Conservation (phyloP, 495 filamentous ascomycete genomes). For the Delitschia confertaspora region DNA sequence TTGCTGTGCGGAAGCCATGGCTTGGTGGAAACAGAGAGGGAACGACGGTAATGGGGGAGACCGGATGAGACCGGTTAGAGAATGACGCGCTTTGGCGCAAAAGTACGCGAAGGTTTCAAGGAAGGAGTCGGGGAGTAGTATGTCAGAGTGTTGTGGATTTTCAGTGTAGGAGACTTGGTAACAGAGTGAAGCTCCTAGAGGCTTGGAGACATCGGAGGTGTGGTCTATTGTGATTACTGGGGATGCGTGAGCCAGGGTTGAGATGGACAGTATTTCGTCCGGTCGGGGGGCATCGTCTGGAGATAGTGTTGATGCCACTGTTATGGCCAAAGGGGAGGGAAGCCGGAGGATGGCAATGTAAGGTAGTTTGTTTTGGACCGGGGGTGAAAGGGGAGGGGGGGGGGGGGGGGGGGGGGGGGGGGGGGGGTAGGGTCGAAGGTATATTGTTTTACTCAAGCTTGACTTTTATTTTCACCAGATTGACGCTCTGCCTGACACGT, state of each 20-base stretch:
- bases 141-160: too few relatives aligned
- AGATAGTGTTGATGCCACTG: slow-evolving; percentile 15
- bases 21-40: slow-evolving; percentile 22
- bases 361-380: too few relatives aligned
- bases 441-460: not conserved
- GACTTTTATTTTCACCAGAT: too few relatives aligned
- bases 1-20: slow-evolving; percentile 31
- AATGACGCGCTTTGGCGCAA: slow-evolving; percentile 13
- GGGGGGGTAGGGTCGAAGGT: not conserved
- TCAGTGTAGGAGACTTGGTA: too few relatives aligned
- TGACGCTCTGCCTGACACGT: too few relatives aligned
- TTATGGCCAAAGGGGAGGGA: slow-evolving; percentile 5
- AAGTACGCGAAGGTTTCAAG: slow-evolving; percentile 17
- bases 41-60: slow-evolving; percentile 23
- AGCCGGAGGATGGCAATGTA: too few relatives aligned
- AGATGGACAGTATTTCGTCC: slow-evolving; percentile 18
- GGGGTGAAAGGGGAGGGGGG: not conserved
- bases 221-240: too few relatives aligned
- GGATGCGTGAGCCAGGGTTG: slow-evolving; percentile 11
- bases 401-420: not conserved
- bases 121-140: slow-evolving; percentile 10
- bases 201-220: too few relatives aligned
- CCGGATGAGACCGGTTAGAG: slow-evolving; percentile 26
- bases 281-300: slow-evolving; percentile 23
- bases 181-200: too few relatives aligned